Conservation (phyloP, 1,284 basidiomycete genomes). For the Ustilago nuda region DNA sequence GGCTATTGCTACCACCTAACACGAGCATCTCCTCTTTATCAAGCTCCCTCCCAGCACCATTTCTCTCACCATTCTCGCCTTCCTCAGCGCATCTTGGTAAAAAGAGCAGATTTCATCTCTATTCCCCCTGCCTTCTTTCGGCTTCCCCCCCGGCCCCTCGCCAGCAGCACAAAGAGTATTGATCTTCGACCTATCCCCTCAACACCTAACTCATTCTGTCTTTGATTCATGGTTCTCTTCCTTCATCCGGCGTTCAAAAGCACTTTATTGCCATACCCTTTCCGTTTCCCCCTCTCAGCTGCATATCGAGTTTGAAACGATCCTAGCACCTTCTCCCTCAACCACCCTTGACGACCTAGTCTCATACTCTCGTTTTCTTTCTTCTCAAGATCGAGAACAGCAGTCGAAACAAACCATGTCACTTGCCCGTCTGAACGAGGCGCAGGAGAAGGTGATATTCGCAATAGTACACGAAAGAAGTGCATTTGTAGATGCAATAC, state of each 20-base stretch:
- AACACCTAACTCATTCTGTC: neutral
- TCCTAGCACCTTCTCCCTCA: neutral
- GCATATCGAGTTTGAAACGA: neutral
- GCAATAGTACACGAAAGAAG: too few relatives aligned
- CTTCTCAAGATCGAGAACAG: neutral
- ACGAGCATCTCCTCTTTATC: too few relatives aligned
- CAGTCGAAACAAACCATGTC: neutral
- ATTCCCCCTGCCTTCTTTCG: neutral
- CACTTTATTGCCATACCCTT: neutral
- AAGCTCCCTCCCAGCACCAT: neutral
- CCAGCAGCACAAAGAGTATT: neutral
- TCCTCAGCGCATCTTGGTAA: neutral
- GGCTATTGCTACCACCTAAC: too few relatives aligned
- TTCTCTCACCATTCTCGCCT: neutral
- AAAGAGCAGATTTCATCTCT: neutral
- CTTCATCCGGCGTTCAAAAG: neutral
- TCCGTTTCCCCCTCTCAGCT: neutral
- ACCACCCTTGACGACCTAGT: neutral
- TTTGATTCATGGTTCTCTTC: constrained; percentile 1
- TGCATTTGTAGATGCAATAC: too few relatives aligned
- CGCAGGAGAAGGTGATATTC: neutral
- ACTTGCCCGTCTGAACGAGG: neutral
- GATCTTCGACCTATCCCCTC: neutral
- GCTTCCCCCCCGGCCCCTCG: neutral
- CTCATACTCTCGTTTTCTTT: neutral